A percentile compares a stretch with the other conserved stretches of the same genome.
phyloP scores from a whole-genome alignment of 225 moss, liverwort and hornwort species.

The Sphagnum contortum region DNA sequence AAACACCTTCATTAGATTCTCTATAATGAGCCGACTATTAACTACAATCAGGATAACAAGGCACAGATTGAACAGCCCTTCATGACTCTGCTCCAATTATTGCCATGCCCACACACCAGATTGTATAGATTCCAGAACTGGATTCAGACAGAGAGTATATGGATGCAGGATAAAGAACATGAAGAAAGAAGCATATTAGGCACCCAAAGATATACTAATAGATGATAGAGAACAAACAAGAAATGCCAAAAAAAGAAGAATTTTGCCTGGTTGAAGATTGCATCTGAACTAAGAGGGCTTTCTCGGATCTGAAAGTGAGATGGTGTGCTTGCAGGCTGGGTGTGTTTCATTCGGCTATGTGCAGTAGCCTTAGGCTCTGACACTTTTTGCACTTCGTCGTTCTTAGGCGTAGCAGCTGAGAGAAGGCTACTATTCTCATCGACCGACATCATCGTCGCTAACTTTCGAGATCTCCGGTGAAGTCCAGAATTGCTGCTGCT shows the following conservation, averaged over 20 bases:
- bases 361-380: conserved; percentile 1
- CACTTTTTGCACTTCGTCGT: conserved; percentile 13
- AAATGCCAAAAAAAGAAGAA: neutral
- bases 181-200: too few species aligned
- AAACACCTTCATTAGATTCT: conserved; percentile 88
- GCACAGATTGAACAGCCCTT: conserved; percentile 82
- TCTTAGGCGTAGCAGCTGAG: conserved; percentile 20
- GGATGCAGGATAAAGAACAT: too few species aligned
- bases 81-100: conserved; percentile 65
- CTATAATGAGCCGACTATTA: conserved; percentile 77
- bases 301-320: conserved; percentile 63
- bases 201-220: neutral
- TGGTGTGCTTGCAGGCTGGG: conserved; percentile 39
- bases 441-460: conserved; percentile 6
- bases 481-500: neutral
- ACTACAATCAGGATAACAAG: conserved; percentile 77
- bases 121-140: neutral
- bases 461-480: conserved; percentile 3
- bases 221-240: neutral
- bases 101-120: conserved; percentile 22
- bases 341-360: conserved; percentile 8
- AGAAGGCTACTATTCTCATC: conserved; percentile 11
- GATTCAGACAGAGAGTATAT: too few species aligned
- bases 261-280: conserved; percentile 69
- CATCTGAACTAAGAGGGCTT: conserved; percentile 91